Evolutionary conservation across 179 eudicot genomes (phyloP).

Genomic region (Gypsophila paniculata): DNA sequence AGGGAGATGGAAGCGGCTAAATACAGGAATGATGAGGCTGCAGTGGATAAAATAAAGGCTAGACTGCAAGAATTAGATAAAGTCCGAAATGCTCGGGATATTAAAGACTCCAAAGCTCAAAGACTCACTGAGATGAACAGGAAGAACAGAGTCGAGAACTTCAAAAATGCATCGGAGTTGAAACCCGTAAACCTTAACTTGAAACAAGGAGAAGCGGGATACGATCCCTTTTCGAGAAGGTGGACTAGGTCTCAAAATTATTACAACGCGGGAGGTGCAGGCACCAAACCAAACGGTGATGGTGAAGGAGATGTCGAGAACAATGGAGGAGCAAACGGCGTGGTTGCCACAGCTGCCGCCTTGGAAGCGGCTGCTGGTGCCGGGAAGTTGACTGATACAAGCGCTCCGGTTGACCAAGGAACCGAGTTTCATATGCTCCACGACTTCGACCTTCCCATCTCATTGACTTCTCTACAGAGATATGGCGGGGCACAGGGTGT

Average conservation of each 20-base stretch:
- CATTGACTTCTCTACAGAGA: slow-evolving; percentile 58
- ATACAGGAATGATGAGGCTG: slow-evolving; percentile 60
- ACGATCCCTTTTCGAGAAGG: slow-evolving; percentile 95
- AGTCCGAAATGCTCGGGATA: slow-evolving; percentile 48
- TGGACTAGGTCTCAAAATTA: slow-evolving; percentile 94
- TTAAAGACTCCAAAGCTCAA: slow-evolving; percentile 67
- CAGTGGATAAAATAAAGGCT: slow-evolving; percentile 68
- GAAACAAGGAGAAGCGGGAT: slow-evolving; percentile 93
- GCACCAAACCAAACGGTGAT: slow-evolving; percentile 26
- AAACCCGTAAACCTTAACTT: slow-evolving; percentile 51
- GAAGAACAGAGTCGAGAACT: slow-evolving; percentile 84
- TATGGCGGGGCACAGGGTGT: slow-evolving; percentile 84
- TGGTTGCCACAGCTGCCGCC: slow-evolving; percentile 73
- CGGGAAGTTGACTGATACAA: slow-evolving; percentile 89
- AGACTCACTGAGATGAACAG: slow-evolving; percentile 86
- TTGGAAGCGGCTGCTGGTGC: slow-evolving; percentile 90
- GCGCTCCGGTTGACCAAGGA: slow-evolving; percentile 83
- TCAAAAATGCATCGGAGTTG: slow-evolving; percentile 76
- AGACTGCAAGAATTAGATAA: slow-evolving; percentile 76
- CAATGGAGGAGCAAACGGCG: slow-evolving; percentile 34
- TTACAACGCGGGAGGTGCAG: slow-evolving; percentile 48
- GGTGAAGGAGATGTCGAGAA: slow-evolving; percentile 20
- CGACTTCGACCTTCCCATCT: slow-evolving; percentile 77
- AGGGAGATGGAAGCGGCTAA: slow-evolving; percentile 77
- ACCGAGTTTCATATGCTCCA: slow-evolving; percentile 69